phyloP scores from a whole-genome alignment of 2,329 filamentous ascomycete species.

The Rosellinia necatrix region DNA sequence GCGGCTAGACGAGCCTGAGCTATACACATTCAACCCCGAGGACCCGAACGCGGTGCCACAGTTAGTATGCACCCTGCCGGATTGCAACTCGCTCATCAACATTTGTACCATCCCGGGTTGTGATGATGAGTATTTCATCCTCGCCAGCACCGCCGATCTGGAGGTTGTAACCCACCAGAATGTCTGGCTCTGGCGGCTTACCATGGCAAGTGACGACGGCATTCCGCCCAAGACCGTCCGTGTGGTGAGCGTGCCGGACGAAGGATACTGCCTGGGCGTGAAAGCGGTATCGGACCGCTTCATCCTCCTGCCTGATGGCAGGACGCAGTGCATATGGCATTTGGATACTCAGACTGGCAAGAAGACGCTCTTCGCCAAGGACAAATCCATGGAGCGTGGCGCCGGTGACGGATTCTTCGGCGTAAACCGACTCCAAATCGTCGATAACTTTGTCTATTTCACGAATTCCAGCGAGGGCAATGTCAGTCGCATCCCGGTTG shows the following conservation, averaged over 20 bases:
- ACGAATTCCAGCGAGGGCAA: constrained; percentile 39
- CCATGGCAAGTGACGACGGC: constrained; percentile 38
- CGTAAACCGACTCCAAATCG: constrained; percentile 37
- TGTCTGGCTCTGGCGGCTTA: constrained; percentile 36
- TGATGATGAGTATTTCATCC: constrained; percentile 37
- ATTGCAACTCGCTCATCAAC: constrained; percentile 37
- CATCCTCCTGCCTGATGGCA: constrained; percentile 36
- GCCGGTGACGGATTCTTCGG: constrained; percentile 35
- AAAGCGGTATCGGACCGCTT: constrained; percentile 33
- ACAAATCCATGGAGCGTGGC: constrained; percentile 34
- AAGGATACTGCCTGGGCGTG: constrained; percentile 33
- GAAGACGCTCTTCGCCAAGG: constrained; percentile 30
- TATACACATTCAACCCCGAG: constrained; percentile 39
- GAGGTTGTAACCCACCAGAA: constrained; percentile 38
- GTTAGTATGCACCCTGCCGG: constrained; percentile 35
- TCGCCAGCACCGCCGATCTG: constrained; percentile 36
- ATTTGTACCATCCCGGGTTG: constrained; percentile 33
- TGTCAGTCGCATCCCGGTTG: constrained; percentile 37
- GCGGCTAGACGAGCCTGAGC: constrained; percentile 39
- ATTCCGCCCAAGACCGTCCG: constrained; percentile 31
- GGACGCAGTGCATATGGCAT: constrained; percentile 35
- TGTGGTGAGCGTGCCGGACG: constrained; percentile 30
- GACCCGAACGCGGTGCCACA: constrained; percentile 34
- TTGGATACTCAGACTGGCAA: constrained; percentile 36
- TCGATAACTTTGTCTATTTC: constrained; percentile 35